Percentiles rank a stretch among this genome's conserved stretches.
Evolutionary conservation across 805 yeast species (phyloP).

Genomic region (Nadsonia fulvescens): DNA sequence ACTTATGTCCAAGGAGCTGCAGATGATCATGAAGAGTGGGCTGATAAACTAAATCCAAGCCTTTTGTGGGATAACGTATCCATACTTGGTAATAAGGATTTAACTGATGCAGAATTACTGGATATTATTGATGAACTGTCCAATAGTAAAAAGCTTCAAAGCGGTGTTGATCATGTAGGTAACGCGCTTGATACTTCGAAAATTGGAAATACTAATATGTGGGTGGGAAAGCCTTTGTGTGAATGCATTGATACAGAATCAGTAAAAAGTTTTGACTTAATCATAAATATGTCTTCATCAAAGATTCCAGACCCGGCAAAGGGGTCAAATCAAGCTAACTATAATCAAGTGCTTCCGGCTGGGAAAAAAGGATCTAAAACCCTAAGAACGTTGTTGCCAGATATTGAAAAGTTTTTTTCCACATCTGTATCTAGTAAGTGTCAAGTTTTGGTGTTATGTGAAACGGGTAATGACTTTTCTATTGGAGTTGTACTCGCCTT

Average conservation of each 20-base stretch:
- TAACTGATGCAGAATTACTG: slow-evolving; percentile 19
- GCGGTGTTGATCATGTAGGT: slow-evolving; percentile 7
- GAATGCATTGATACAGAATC: slow-evolving; percentile 1
- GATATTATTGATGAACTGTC: slow-evolving; percentile 9
- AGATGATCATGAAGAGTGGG: slow-evolving; percentile 87
- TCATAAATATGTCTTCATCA: neutral
- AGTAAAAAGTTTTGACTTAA: neutral
- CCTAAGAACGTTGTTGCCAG: slow-evolving; percentile 30
- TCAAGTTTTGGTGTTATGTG: slow-evolving; percentile 35
- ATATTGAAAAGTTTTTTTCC: slow-evolving; percentile 20
- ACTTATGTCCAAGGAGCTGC: slow-evolving; percentile 84
- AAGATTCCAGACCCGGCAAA: slow-evolving; percentile 1
- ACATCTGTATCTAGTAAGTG: slow-evolving; percentile 5
- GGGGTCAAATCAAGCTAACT: neutral
- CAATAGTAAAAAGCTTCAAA: slow-evolving; percentile 10
- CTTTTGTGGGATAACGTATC: slow-evolving; percentile 36
- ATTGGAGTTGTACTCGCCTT: slow-evolving; percentile 39
- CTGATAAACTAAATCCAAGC: slow-evolving; percentile 32
- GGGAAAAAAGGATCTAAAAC: slow-evolving; percentile 51
- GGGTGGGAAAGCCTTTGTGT: neutral
- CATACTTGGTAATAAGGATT: slow-evolving; percentile 13
- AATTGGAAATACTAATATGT: neutral
- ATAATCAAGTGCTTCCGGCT: slow-evolving; percentile 5
- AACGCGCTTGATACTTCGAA: neutral
- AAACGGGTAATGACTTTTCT: slow-evolving; percentile 48